Evolutionary conservation across 768 basidiomycete species (phyloP), one percentile per base, ranked within the genome.

Genomic region (Nidularia sp.): DNA sequence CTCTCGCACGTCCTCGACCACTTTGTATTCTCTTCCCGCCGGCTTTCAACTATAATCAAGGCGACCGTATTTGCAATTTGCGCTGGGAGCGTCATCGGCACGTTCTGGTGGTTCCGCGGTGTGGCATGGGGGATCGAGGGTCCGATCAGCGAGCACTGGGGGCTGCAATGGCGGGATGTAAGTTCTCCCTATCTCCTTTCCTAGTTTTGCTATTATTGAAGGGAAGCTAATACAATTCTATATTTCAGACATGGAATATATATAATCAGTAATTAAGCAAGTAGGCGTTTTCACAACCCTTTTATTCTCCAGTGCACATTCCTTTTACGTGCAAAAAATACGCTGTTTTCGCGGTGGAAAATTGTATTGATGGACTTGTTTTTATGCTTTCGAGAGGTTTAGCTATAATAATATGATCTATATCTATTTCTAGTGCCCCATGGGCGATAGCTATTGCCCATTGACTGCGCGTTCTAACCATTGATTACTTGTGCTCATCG

Each of bases 21-120:
- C 66, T 90, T 93, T 68, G 72, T 98, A 60, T 98, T 99, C 73
- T 81, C 83, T 2, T 84, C 91, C 10, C 75, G 78, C 34, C 77
- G 83, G 8, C 73, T 88, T 53, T 77, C 79, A 8, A 70, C 73
- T 10, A 74, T 72, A 44, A 87, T 85, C 22, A 97, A 96, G 63
- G 65, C 70, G 39, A 84, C 90, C 49, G 72, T 76, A 45, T 98
- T 98, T 64, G 81, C 80, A 2, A 57, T 88, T 15, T 70, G 80
- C 46, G 77, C 83, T 0, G 73, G 74, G 25, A 52, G 72, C 18
- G 80, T 98, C 57, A 62, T 96, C 5, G 75, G 73, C n/a, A 81
- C 79, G 50, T 99, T 97, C 76, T 96, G 90, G 91, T 96, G 92
- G 93, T 98, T 97, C 74, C 88, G 78, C 57, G 86, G 82, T 18